Percentiles rank a stretch among this genome's conserved stretches.
Conservation (phyloP, 1,139 yeast genomes). For the Saccharomyces hybrid region DNA sequence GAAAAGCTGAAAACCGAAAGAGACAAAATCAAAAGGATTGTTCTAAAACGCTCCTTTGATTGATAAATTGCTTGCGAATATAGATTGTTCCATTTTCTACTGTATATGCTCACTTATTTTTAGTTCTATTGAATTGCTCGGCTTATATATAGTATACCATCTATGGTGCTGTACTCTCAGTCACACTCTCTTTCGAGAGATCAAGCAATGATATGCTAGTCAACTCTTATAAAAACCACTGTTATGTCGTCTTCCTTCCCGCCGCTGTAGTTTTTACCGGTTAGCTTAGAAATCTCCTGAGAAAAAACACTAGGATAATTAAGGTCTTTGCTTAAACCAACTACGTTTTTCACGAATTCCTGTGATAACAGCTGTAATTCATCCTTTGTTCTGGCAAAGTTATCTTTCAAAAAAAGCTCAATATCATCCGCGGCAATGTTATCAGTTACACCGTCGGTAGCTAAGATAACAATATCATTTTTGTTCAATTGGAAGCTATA, state of each 20-base stretch:
- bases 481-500: constrained; percentile 42
- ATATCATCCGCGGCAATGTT: constrained; percentile 73
- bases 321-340: constrained; percentile 61
- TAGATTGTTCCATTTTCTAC: neutral
- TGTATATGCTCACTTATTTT: neutral
- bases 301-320: constrained; percentile 81
- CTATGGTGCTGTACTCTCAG: neutral
- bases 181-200: neutral
- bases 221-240: constrained; percentile 59
- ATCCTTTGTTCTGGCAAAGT: constrained; percentile 32
- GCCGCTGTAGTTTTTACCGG: constrained; percentile 70
- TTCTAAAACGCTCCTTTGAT: constrained; percentile 32
- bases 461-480: constrained; percentile 72
- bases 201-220: constrained; percentile 18
- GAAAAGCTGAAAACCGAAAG: constrained; percentile 33
- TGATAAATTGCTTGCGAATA: constrained; percentile 6
- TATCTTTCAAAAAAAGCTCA: constrained; percentile 49
- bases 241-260: constrained; percentile 97
- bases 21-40: constrained; percentile 34
- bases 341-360: constrained; percentile 62
- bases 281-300: constrained; percentile 61
- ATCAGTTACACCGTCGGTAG: constrained; percentile 92
- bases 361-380: constrained; percentile 39
- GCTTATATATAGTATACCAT: neutral
- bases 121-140: neutral